Evolutionary conservation across 306 rosid species (phyloP), one percentile per base, ranked within the genome.

Genomic region (Malus sylvestris): DNA sequence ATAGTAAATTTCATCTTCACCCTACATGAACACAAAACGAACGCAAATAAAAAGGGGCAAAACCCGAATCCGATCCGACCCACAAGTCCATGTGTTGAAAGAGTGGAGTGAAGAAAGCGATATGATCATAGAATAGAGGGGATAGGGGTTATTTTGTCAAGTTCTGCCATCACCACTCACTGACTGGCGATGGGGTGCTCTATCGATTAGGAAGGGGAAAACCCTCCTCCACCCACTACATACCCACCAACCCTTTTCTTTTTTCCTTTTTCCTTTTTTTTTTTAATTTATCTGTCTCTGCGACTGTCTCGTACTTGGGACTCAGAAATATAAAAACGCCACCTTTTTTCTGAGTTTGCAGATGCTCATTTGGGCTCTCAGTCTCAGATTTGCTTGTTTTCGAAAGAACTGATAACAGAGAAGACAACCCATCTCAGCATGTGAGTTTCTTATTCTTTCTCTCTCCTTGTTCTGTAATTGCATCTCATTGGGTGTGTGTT

Each of bases 81-180:
- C 55, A 49, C 55, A 42, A 42, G 11, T 40, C 9, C 42, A 1
- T 1, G 42, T 7, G 42, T 38, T 71, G 75, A 52, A 72, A 72
- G 53, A n/a, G 51, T 2, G 57, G 45, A 19, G 45, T 18, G 23
- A n/a, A 65, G 70, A 35, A 10, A 27, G 77, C 4, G 58, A 23
- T 18, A 16, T 27, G 11, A 23, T 72, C 42, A 3, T 2, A 42
- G 71, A 32, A 2, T 0, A 4, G 25, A 65, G 69, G 62, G 29
- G 23, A 73, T 60, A 60, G 67, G 76, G 64, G 3, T 49, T 49
- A 3, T 33, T 60, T 38, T 35, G 55, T 72, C 64, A 2, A 15
- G 76, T 58, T 38, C 38, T 72, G 70, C 5, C 12, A 29, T 74
- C 70, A 62, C 78, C 78, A 74, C 78, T 74, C 78, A 44, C 77